These are phyloP conservation scores for Metschnikowia colocasiae DNA, from an alignment of 805 yeast genomes.

Conservation along the genomic window DNA sequence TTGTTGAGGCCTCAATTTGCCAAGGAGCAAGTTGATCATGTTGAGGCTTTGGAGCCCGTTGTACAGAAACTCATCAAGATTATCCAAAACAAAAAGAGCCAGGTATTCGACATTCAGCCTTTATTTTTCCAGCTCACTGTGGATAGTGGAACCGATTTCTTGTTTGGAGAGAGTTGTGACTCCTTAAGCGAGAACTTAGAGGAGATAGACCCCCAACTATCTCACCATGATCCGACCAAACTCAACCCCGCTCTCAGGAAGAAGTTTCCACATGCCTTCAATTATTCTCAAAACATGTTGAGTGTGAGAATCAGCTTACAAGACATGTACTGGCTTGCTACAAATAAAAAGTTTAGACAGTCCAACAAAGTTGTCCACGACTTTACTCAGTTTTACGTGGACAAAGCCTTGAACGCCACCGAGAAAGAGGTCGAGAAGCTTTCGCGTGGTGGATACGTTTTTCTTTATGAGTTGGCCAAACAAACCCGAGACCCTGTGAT, in stretches of 20 bases:
- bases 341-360: constrained; percentile 10
- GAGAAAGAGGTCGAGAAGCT: constrained; percentile 28
- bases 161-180: constrained; percentile 19
- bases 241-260: constrained; percentile 11
- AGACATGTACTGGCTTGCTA: constrained; percentile 13
- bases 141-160: constrained; percentile 18
- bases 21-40: constrained; percentile 27
- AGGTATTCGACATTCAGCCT: constrained; percentile 15
- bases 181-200: constrained; percentile 14
- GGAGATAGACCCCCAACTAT: background rate
- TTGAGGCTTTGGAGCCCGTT: constrained; percentile 24
- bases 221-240: background rate
- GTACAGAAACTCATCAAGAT: constrained; percentile 19
- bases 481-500: constrained; percentile 45
- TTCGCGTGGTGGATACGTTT: constrained; percentile 40
- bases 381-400: constrained; percentile 33
- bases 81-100: constrained; percentile 12
- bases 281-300: constrained; percentile 14
- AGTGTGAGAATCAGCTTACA: constrained; percentile 13
- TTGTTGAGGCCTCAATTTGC: constrained; percentile 30
- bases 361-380: constrained; percentile 15
- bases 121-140: constrained; percentile 18
- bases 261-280: constrained; percentile 16
- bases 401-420: constrained; percentile 32
- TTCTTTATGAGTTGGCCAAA: constrained; percentile 46